Evolutionary conservation across 78 protist species (phyloP), one percentile per base, ranked within the genome.

Genomic region (Chrysochromulina parva): DNA sequence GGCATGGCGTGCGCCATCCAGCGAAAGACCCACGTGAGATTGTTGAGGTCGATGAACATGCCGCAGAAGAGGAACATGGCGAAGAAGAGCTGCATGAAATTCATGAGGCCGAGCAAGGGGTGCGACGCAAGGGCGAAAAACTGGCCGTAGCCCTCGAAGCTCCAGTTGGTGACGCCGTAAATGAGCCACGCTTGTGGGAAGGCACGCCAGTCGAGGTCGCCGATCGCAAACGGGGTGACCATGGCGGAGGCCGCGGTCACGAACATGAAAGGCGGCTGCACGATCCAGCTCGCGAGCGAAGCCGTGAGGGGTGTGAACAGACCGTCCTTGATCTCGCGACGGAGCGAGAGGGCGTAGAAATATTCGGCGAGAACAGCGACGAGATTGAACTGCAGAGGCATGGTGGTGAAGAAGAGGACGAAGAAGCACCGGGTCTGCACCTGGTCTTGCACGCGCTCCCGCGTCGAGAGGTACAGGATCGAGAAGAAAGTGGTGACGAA

Each of bases 271-370:
- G 69, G 53, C 66, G 24, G 69, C 48, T 55, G 88, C 19, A 58
- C 7, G 69, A 80, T 19, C 5, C 3, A n/a, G 66, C 9, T 52
- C 4, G 86, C 53, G n/a, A 54, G 69, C 24, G 38, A 2, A 69
- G 20, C 26, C 16, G 47, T 11, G 7, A n/a, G 10, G 54, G 89
- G 89, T 0, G 54, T 9, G 89, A 60, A 85, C 78, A 60, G 59
- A 19, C 74, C 74, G 28, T 85, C 74, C 89, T 85, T 85, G 60
- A 85, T 47, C 74, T 85, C 89, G 74, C 89, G 67, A 22, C 57
- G 73, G 76, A 85, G 10, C 48, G 74, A 22, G 59, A 3, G 6
- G 74, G 62, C 16, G 47, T 85, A 73, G 26, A 13, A 1, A 38
- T 62, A 17, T 7, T 6, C 3, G n/a, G 74, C 89, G 53, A 38